Conservation (phyloP, 306 rosid species). For the Vigna unguiculata region DNA sequence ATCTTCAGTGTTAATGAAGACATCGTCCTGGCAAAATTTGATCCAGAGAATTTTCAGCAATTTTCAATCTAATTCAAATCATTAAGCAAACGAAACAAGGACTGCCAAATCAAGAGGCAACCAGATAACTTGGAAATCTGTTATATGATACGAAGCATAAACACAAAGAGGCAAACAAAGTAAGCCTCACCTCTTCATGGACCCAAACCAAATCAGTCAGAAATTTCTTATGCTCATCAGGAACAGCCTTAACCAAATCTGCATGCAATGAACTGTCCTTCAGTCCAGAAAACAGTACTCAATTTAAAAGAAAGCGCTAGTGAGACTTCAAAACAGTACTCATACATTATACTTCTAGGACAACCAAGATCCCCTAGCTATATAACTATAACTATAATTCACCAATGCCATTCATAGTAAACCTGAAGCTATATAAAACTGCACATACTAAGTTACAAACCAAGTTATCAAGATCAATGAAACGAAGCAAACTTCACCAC, state of each 20-base stretch:
- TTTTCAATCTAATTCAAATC: constrained; percentile 32
- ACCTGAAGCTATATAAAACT: not conserved
- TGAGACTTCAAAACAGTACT: constrained; percentile 1
- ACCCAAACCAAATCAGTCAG: constrained; percentile 90
- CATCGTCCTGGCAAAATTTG: constrained; percentile 68
- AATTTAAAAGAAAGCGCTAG: constrained; percentile 5
- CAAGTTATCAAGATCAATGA: constrained; percentile 7
- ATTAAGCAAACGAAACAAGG: constrained; percentile 35
- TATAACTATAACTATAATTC: not conserved
- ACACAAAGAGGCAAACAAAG: constrained; percentile 35
- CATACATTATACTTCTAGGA: not conserved
- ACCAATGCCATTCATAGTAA: constrained; percentile 9
- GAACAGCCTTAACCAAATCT: constrained; percentile 92
- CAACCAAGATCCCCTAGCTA: not conserved
- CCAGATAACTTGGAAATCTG: not conserved
- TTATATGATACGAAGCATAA: constrained; percentile 9
- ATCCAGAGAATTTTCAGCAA: constrained; percentile 39
- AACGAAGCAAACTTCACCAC: constrained; percentile 5
- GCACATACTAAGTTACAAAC: not conserved
- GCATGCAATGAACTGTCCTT: constrained; percentile 45
- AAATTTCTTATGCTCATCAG: constrained; percentile 91
- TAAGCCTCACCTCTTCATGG: constrained; percentile 81
- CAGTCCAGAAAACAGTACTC: constrained; percentile 21
- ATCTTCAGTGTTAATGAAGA: constrained; percentile 65
- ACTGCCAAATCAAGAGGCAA: constrained; percentile 16